Base-by-base conservation (phyloP, 202 grass and related monocot species). In the Panicum virgatum region DNA sequence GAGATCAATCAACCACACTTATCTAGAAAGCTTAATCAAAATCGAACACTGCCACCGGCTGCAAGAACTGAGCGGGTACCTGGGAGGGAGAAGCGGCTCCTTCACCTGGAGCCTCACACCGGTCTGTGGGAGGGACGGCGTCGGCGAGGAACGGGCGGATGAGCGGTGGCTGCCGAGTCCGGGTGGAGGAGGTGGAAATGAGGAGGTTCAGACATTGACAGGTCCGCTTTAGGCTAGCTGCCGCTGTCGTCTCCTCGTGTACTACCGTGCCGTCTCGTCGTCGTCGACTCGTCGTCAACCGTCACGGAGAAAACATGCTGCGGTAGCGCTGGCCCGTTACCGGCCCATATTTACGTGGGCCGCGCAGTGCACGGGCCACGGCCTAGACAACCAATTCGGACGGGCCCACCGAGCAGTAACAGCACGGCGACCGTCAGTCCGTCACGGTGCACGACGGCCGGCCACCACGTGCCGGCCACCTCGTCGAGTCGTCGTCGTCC, bases 201-300 rank as follows among this genome's bases (percentile, higher is more conserved):
- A 69, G 81, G 76, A 29, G 12, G 81, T 19, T 36, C 50, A 42
- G 80, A 78, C 66, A 83, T 56, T 52, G 80, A 79, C 80, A 80
- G 80, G 56, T 78, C 79, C 32, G 62, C 9, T 58, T 47, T 67
- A 34, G 32, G 32, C 32, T 34, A 14, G 77, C 11, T 51, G 0
- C 72, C 63, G 32, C 19, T 38, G 48, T 10, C 20, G 20, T 57
- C 72, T 54, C 23, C 64, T 54, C 34, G 42, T 75, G 32, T 34
- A 34, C 61, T 80, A 2, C 29, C 27, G 77, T 69, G 51, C 11
- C 45, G 52, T 14, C 39, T 30, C 26, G 2, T 32, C 60, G 12
- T 56, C 10, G 44, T 46, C 44, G 14, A 14, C 7, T 46, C 44
- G 4, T 14, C 61, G 25, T 45, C 42, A 19, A 0, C 26, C 66